Evolutionary conservation across 106 monocot genomes (phyloP).

Genomic region (Ottelia alismoides): DNA sequence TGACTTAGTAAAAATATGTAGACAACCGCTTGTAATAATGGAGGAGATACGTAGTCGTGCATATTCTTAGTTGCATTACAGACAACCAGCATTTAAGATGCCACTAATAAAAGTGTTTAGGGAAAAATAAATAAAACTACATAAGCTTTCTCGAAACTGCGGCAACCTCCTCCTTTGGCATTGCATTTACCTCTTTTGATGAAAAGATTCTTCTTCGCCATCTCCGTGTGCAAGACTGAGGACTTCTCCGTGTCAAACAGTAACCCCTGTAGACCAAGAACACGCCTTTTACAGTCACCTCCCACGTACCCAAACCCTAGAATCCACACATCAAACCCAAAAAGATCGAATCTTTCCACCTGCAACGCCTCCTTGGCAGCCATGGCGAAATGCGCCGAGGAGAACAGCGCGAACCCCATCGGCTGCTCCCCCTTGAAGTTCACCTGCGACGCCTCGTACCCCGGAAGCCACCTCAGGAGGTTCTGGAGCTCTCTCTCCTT

Average conservation of each 20-base stretch:
- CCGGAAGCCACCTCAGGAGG: constrained; percentile 88
- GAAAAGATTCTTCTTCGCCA: constrained; percentile 99
- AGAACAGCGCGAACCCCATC: constrained; percentile 95
- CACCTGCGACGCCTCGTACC: constrained; percentile 86
- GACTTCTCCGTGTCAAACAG: constrained; percentile 71
- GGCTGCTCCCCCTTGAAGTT: constrained; percentile 79
- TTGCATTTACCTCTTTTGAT: constrained; percentile 93
- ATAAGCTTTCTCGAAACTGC: not conserved
- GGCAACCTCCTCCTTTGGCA: too few species aligned
- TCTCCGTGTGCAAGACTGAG: constrained; percentile 70
- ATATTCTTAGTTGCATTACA: not conserved
- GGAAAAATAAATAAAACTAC: not conserved
- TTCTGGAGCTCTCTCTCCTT: constrained; percentile 98
- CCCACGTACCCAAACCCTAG: too few species aligned
- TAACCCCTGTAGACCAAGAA: constrained; percentile 36
- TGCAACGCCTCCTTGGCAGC: constrained; percentile 76
- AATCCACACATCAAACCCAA: not conserved
- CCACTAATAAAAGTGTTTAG: not conserved
- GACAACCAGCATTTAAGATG: not conserved
- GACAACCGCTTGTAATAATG: too few species aligned
- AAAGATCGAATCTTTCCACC: constrained; percentile 18
- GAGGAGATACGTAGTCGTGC: too few species aligned
- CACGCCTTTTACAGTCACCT: not conserved
- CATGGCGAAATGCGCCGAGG: constrained; percentile 59
- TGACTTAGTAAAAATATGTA: too few species aligned